phyloP scores from a whole-genome alignment of 345 rosid genomes.

The Linum usitatissimum region DNA sequence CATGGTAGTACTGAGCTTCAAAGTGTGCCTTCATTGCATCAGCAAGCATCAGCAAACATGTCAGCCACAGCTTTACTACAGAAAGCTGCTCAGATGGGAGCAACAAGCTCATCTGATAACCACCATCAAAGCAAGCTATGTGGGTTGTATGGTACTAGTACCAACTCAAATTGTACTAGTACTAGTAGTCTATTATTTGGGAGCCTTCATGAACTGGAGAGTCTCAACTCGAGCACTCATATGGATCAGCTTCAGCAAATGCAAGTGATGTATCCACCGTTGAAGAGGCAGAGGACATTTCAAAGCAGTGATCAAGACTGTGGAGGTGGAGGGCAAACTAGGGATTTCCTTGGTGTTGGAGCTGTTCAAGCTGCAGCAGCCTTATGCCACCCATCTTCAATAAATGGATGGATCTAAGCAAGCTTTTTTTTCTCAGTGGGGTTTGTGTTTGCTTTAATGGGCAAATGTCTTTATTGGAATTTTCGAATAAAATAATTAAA shows the following conservation, averaged over 20 bases:
- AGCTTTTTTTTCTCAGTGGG: not conserved
- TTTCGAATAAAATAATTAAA: not conserved
- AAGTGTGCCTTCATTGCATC: constrained; percentile 64
- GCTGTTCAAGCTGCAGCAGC: constrained; percentile 38
- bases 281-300: constrained; percentile 39
- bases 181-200: not conserved
- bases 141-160: constrained; percentile 32
- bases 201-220: not conserved
- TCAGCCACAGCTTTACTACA: constrained; percentile 93
- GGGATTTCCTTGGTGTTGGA: constrained; percentile 91
- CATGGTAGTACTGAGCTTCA: constrained; percentile 16
- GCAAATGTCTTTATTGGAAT: constrained; percentile 2
- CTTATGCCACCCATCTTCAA: constrained; percentile 43
- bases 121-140: constrained; percentile 37
- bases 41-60: constrained; percentile 57
- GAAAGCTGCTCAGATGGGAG: constrained; percentile 82
- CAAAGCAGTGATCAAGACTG: constrained; percentile 23
- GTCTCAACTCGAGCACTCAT: constrained; percentile 9
- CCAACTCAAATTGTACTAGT: constrained; percentile 21
- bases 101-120: constrained; percentile 41
- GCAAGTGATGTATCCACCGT: constrained; percentile 31
- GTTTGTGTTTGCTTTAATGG: constrained; percentile 2
- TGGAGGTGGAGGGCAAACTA: constrained; percentile 36
- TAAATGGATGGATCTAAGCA: constrained; percentile 60
- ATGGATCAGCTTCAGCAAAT: constrained; percentile 15